phyloP scores from a whole-genome alignment of 2,329 filamentous ascomycete species.

The Fusarium abutilonis region DNA sequence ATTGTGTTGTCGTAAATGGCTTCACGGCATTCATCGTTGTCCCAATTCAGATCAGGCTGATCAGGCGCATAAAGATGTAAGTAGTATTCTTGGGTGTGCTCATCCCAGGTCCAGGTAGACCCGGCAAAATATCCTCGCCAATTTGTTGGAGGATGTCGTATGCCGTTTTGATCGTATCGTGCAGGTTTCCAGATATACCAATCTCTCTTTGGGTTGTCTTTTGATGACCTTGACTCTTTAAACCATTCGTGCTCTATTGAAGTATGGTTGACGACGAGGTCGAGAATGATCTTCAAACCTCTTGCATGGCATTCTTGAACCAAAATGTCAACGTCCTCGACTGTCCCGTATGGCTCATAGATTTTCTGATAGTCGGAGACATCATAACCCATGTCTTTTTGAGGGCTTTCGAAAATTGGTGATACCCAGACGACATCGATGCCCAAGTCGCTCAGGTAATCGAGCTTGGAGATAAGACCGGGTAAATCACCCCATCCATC shows the following conservation, averaged over 20 bases:
- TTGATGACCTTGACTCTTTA: slow-evolving; percentile 61
- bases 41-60: slow-evolving; percentile 84
- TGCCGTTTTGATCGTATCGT: slow-evolving; percentile 62
- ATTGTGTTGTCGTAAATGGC: slow-evolving; percentile 74
- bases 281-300: slow-evolving; percentile 74
- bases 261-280: slow-evolving; percentile 79
- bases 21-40: slow-evolving; percentile 70
- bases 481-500: slow-evolving; percentile 73
- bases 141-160: slow-evolving; percentile 68
- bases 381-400: slow-evolving; percentile 77
- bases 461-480: slow-evolving; percentile 71
- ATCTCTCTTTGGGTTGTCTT: slow-evolving; percentile 63
- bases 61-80: slow-evolving; percentile 71
- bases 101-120: slow-evolving; percentile 64
- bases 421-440: slow-evolving; percentile 70
- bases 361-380: slow-evolving; percentile 76
- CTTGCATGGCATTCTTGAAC: slow-evolving; percentile 67
- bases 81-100: slow-evolving; percentile 62
- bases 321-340: slow-evolving; percentile 72
- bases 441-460: slow-evolving; percentile 70
- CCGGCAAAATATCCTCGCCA: slow-evolving; percentile 60
- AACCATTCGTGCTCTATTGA: slow-evolving; percentile 67
- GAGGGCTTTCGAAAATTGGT: slow-evolving; percentile 64
- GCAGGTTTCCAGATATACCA: slow-evolving; percentile 74
- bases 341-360: slow-evolving; percentile 71